phyloP scores from a whole-genome alignment of 352 stramenopile genomes.

The Globisporangium emineosum region DNA sequence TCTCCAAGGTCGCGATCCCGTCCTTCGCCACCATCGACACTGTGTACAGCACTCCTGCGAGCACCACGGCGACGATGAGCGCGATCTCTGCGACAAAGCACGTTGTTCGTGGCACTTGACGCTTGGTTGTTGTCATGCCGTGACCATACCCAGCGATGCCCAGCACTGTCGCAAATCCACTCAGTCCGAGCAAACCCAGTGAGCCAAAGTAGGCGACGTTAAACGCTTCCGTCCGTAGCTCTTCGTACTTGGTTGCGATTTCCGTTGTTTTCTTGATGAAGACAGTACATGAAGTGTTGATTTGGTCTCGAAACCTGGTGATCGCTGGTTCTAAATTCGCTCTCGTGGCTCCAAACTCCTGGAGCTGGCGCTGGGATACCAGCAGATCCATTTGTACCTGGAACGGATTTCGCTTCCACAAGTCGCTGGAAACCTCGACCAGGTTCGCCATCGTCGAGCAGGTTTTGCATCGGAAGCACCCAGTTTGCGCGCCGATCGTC shows the following conservation, averaged over 20 bases:
- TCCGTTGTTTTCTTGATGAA: constrained; percentile 15
- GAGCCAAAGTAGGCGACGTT: constrained; percentile 31
- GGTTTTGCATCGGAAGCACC: constrained; percentile 64
- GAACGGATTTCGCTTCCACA: constrained; percentile 44
- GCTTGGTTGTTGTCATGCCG: constrained; percentile 41
- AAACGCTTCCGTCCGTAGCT: constrained; percentile 26
- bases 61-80: constrained; percentile 34
- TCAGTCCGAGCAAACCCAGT: constrained; percentile 29
- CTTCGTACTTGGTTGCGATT: constrained; percentile 26
- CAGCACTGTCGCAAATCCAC: constrained; percentile 26
- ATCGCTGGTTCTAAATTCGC: constrained; percentile 29
- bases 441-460: constrained; percentile 38
- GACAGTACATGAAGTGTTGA: constrained; percentile 25
- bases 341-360: constrained; percentile 27
- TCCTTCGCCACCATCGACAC: constrained; percentile 46
- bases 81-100: constrained; percentile 51
- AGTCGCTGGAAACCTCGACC: constrained; percentile 27
- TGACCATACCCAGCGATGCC: constrained; percentile 26
- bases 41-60: constrained; percentile 50
- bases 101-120: constrained; percentile 26
- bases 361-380: constrained; percentile 36
- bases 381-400: constrained; percentile 57
- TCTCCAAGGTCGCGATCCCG: constrained; percentile 36
- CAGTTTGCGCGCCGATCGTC: constrained; percentile 43
- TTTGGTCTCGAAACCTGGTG: constrained; percentile 24